phyloP scores from a whole-genome alignment of 2,329 filamentous ascomycete species.

The Calycina herbarum region DNA sequence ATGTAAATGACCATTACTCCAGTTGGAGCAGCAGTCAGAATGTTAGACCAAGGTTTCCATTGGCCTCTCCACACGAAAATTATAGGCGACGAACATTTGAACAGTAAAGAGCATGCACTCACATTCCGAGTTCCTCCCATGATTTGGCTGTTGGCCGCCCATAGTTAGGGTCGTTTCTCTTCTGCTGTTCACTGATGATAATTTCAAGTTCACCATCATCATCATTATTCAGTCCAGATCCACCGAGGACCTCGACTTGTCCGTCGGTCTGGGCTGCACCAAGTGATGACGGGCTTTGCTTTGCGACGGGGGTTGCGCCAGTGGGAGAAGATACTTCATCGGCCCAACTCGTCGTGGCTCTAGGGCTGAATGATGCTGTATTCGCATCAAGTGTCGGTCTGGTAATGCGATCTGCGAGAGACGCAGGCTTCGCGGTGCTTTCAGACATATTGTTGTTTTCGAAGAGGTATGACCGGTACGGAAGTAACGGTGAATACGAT shows the following conservation, averaged over 20 bases:
- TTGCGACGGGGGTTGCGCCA: slow-evolving; percentile 13
- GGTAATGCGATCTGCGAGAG: slow-evolving; percentile 50
- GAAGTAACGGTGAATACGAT: too few species aligned
- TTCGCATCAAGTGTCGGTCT: slow-evolving; percentile 36
- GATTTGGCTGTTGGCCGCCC: slow-evolving; percentile 81
- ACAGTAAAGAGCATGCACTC: slow-evolving; percentile 41
- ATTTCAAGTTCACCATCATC: slow-evolving; percentile 85
- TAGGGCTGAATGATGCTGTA: slow-evolving; percentile 23
- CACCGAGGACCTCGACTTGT: slow-evolving; percentile 41
- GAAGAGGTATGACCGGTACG: too few species aligned
- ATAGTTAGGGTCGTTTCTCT: slow-evolving; percentile 80
- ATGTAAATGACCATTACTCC: neutral
- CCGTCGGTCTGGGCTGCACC: slow-evolving; percentile 46
- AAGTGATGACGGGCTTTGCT: slow-evolving; percentile 15
- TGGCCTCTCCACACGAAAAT: neutral
- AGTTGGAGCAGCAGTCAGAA: too few species aligned
- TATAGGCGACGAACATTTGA: neutral
- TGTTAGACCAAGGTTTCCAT: neutral
- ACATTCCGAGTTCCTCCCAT: slow-evolving; percentile 88
- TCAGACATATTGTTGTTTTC: slow-evolving; percentile 25
- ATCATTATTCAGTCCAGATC: slow-evolving; percentile 52
- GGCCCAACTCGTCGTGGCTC: slow-evolving; percentile 40
- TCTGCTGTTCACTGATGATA: slow-evolving; percentile 85
- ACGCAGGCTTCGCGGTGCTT: slow-evolving; percentile 33
- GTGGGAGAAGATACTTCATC: slow-evolving; percentile 42